These are phyloP conservation scores for Zygotorulaspora sp. DNA, from an alignment of 805 yeast species.

Conservation along the genomic window DNA sequence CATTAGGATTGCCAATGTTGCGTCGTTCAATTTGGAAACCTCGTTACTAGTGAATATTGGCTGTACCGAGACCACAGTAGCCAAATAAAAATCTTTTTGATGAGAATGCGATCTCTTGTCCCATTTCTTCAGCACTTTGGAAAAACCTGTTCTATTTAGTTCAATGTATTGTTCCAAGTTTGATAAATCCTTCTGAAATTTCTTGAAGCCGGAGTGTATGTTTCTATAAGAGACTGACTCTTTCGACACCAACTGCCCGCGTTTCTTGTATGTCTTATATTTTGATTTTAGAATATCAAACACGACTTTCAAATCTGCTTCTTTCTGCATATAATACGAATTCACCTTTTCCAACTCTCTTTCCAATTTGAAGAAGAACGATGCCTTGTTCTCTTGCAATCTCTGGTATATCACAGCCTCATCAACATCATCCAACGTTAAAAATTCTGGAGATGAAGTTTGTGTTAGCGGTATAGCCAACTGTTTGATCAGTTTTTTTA, in stretches of 20 bases:
- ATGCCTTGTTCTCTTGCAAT: conserved; percentile 84
- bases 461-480: conserved; percentile 47
- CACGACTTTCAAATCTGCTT: conserved; percentile 75
- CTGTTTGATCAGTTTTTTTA: conserved; percentile 86
- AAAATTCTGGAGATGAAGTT: conserved; percentile 19
- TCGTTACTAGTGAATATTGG: conserved; percentile 92
- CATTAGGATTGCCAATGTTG: conserved; percentile 34
- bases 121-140: conserved; percentile 96
- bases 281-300: conserved; percentile 72
- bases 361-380: conserved; percentile 81
- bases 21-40: conserved; percentile 77
- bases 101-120: conserved; percentile 94
- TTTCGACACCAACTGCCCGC: conserved; percentile 48
- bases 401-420: conserved; percentile 42
- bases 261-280: conserved; percentile 46
- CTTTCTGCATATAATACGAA: conserved; percentile 85
- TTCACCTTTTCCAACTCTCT: conserved; percentile 95
- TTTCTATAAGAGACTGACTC: conserved; percentile 76
- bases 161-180: conserved; percentile 91
- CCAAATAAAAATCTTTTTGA: conserved; percentile 84
- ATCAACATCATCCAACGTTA: conserved; percentile 38
- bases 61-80: conserved; percentile 92
- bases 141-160: conserved; percentile 91
- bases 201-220: conserved; percentile 80
- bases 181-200: conserved; percentile 83